phyloP scores from a whole-genome alignment of 305 asterid genomes.

The Solanum hybrid region DNA sequence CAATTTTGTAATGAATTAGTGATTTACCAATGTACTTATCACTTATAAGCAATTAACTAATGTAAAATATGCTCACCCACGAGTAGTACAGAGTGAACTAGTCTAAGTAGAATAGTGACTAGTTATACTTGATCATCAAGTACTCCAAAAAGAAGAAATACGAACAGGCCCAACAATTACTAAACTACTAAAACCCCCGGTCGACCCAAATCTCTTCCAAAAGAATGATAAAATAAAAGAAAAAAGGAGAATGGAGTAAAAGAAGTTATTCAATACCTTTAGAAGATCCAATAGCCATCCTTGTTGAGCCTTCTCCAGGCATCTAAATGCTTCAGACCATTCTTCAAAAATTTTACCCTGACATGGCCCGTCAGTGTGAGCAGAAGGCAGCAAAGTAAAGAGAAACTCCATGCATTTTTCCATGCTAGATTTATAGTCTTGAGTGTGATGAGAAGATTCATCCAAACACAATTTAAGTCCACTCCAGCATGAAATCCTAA shows the following conservation, averaged over 20 bases:
- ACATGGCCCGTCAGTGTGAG: conserved; percentile 20
- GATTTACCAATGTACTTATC: neutral
- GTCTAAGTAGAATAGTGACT: neutral
- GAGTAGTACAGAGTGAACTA: neutral
- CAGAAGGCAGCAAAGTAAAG: conserved; percentile 46
- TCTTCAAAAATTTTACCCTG: conserved; percentile 31
- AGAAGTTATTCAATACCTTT: conserved; percentile 38
- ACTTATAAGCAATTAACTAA: neutral
- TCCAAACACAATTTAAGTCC: conserved; percentile 63
- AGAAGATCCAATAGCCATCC: conserved; percentile 28
- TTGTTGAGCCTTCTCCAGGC: conserved; percentile 71
- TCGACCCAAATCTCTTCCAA: neutral
- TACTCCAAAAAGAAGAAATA: neutral
- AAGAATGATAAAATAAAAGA: neutral
- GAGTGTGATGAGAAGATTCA: conserved; percentile 38
- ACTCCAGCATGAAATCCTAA: conserved; percentile 87
- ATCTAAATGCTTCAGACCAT: conserved; percentile 76
- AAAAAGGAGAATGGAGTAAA: neutral
- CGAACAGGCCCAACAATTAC: neutral
- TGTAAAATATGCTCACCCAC: neutral
- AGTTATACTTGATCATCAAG: neutral
- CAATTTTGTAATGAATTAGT: neutral
- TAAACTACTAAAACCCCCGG: neutral
- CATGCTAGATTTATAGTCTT: conserved; percentile 35
- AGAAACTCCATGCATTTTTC: conserved; percentile 74